Conservation (phyloP, 371 early-diverging fungal species). For the Rhizopus arrhizus region DNA sequence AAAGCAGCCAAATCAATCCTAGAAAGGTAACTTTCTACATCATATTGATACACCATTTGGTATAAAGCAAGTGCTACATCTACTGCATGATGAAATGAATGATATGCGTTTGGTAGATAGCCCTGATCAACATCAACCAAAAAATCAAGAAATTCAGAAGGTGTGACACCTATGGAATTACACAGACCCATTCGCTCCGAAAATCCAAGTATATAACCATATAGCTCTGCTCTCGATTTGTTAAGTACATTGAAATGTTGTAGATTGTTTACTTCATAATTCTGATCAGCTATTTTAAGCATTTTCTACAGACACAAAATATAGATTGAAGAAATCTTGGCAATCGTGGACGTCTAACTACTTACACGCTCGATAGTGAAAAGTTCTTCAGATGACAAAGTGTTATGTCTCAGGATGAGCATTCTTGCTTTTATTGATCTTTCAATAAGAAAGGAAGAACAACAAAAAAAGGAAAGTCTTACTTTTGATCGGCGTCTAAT, state of each 20-base stretch:
- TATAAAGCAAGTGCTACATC: constrained; percentile 84
- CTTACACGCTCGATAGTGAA: constrained; percentile 31
- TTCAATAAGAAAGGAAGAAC: background rate
- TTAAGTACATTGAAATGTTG: constrained; percentile 69
- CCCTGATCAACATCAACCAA: constrained; percentile 78
- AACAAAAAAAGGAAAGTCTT: background rate
- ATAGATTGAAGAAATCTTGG: background rate
- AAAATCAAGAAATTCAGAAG: constrained; percentile 77
- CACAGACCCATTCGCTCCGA: constrained; percentile 65
- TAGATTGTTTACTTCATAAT: constrained; percentile 28
- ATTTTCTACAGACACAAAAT: constrained; percentile 23
- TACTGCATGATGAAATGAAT: constrained; percentile 86
- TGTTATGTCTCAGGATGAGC: constrained; percentile 30
- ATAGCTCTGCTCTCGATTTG: constrained; percentile 67
- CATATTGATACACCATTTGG: constrained; percentile 69
- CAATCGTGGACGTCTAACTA: background rate
- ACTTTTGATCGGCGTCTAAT: background rate
- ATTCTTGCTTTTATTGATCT: background rate
- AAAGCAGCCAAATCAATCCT: constrained; percentile 72
- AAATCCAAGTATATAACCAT: constrained; percentile 70
- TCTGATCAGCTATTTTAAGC: constrained; percentile 42
- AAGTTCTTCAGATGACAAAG: constrained; percentile 24
- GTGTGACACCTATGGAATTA: constrained; percentile 58
- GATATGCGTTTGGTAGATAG: constrained; percentile 82
- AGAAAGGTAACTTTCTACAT: constrained; percentile 63